These are phyloP conservation scores for Boletus rubescentipes DNA, from an alignment of 768 basidiomycete genomes.

Conservation along the genomic window DNA sequence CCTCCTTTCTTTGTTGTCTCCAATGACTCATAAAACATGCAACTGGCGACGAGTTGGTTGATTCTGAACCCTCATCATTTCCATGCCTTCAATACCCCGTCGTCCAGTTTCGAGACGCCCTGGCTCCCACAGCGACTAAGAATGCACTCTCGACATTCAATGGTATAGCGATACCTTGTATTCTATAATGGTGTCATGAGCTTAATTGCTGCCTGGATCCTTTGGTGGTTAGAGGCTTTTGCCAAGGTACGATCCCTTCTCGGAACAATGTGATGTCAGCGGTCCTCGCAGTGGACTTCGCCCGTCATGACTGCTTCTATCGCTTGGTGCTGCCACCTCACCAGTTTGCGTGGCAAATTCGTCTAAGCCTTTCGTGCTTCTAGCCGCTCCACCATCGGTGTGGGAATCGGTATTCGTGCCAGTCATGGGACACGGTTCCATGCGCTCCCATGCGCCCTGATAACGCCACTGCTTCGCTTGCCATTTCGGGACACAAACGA, in stretches of 20 bases:
- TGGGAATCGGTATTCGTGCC: neutral
- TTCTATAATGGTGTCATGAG: slow-evolving; percentile 8
- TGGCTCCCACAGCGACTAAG: neutral
- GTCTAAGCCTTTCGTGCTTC: slow-evolving; percentile 1
- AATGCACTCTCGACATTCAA: neutral
- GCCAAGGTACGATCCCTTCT: neutral
- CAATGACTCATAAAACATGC: slow-evolving; percentile 7
- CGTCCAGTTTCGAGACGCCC: neutral
- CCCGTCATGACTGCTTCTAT: neutral
- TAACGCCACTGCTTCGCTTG: slow-evolving; percentile 5
- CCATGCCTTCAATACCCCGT: neutral
- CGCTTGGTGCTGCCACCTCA: neutral
- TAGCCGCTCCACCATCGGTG: slow-evolving; percentile 12
- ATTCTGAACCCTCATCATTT: slow-evolving; percentile 11
- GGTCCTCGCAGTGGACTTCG: neutral
- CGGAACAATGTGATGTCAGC: neutral
- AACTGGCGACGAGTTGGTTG: neutral
- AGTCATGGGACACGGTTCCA: slow-evolving; percentile 22
- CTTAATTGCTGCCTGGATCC: neutral
- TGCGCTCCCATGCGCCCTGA: slow-evolving; percentile 8
- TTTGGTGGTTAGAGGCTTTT: neutral
- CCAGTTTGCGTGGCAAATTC: neutral
- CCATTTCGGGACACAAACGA: slow-evolving; percentile 25
- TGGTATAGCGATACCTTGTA: slow-evolving; percentile 23
- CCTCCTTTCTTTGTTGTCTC: neutral